Base-by-base conservation (phyloP, 2,329 filamentous ascomycete genomes). In the Ophiostoma tasmaniense region DNA sequence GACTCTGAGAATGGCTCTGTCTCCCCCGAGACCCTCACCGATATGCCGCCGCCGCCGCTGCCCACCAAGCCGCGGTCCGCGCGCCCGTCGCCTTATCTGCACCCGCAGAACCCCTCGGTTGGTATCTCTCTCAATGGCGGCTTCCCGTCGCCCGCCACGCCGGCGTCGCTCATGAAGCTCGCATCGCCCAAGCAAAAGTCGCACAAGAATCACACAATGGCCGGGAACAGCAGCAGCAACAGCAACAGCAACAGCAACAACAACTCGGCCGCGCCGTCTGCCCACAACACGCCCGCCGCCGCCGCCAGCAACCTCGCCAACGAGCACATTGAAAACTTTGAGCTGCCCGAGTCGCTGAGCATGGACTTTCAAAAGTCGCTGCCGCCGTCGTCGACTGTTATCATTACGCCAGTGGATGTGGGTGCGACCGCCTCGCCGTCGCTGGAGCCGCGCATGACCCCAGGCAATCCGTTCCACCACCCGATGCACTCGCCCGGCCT, bases 161-260 rank as follows among this genome's bases (percentile, higher is more conserved):
- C 93, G 0, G 92, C 93, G 10, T 96, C 93, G 7, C 80, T 97
- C 70, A 97, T 97, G 90, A 90, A 87, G 74, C 82, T 94, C 61
- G 84, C 83, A 3, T 82, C 84, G 33, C 85, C 85, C 74, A 81
- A 37, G 75, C 79, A 71, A 76, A 76, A 70, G 10, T 70, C 70
- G 10, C 71, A 72, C 66, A 70, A 69, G 55, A 33, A 3, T 69
- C 72, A 2, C 59, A 22, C 6, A 39, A 42, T 4, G 68, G 68
- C 73, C 77, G 73, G 72, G 1, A 30, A 20, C 20, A 62, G 59
- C 59, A 13, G 14, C 59, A 28, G 14, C 59, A 28, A 30, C 3
- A 73, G 69, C 50, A 76, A 79, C 30, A 82, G 82, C 20, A 76
- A 79, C 2, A 76, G 62, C 62, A 64, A 17, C 22, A 42, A 14